Base-by-base conservation (phyloP, 495 filamentous ascomycete genomes). In the Jackrogersella minutella region DNA sequence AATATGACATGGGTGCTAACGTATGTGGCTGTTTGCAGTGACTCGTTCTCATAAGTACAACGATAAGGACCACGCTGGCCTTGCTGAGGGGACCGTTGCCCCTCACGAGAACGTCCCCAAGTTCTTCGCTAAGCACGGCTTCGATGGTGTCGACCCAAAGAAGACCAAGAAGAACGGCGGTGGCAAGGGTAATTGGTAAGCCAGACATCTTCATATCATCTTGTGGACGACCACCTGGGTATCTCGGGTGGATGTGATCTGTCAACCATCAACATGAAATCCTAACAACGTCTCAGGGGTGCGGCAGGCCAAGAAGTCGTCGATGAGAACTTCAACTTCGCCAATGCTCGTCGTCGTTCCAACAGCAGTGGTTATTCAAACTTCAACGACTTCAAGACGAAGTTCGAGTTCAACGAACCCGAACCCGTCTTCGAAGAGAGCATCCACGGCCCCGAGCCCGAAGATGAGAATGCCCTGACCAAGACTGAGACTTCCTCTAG, bases 321-420 rank as follows among this genome's bases (percentile, higher is more conserved):
- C 62, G 92, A 96, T 70, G 88, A 88, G 64, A 80, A 82, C 22
- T 96, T 92, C 80, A 93, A 88, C 71, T 85, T 94, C 56, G 83
- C 83, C 80, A 96, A 97, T 71, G 83, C 92, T 34, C 92, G 94
- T 64, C 94, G 94, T 77, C 93, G 91, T 69, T 94, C 92, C 74
- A 97, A 97, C 80, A 93, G 89, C 78, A 93, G 89, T 79, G 84
- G 85, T 56, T 82, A 89, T 62, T 86, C 90, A 64, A 97, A 97
- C 86, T 88, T 92, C 69, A 97, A 97, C 86, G 94, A 99, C 84
- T 97, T 99, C 88, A 96, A 95, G 85, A 88, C 90, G 75, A 93
- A 93, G 85, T 92, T 97, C 60, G 87, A 93, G 84, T 88, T 99
- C 79, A 86, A 87, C 68, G 87, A 86, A 68, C 84, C 97, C 72